Evolutionary conservation across 1,284 basidiomycete genomes (phyloP), one percentile per base, ranked within the genome.

Genomic region (Ganoderma multipileum): DNA sequence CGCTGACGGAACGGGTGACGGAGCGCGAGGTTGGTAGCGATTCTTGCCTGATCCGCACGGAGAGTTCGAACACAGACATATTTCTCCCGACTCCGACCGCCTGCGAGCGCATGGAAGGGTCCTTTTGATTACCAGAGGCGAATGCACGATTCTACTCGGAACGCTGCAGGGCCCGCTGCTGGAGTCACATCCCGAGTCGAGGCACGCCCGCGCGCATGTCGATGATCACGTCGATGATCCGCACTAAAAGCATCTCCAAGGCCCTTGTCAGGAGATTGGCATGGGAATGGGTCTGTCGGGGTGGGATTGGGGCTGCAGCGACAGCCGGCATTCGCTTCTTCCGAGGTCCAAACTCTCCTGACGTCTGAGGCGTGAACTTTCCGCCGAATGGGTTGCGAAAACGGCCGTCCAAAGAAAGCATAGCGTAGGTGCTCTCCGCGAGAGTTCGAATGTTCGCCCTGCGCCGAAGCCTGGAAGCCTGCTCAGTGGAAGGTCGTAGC

Each of bases 271-370:
- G 66, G 36, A n/a, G 36, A 52, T 26, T 52, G 47, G 33, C 16
- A 38, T 58, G 55, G 55, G n/a, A 30, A 58, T 58, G 55, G 36
- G 55, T 12, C 55, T 38, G 33, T 58, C 33, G 30, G 33, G 36
- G 55, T 33, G 33, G 33, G 30, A 58, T 38, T 58, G 36, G 55
- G 55, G 55, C 30, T 58, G 33, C 36, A 38, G 33, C 55, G 36
- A 58, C n/a, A 23, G 36, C 36, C 55, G 36, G 55, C 20, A 41
- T 68, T 64, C 67, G 69, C 71, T 72, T 72, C 71, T 72, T 72
- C 71, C 65, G 69, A 72, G 71, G 71, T 67, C 71, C 65, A 67
- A 72, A 72, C 71, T 65, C 67, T 72, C 61, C 65, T 66, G 58
- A 64, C 66, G 61, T 63, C 42, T 58, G 62, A 64, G 66, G 61